Evolutionary conservation across 2,329 filamentous ascomycete genomes (phyloP).

Genomic region (Emergomyces orientalis): DNA sequence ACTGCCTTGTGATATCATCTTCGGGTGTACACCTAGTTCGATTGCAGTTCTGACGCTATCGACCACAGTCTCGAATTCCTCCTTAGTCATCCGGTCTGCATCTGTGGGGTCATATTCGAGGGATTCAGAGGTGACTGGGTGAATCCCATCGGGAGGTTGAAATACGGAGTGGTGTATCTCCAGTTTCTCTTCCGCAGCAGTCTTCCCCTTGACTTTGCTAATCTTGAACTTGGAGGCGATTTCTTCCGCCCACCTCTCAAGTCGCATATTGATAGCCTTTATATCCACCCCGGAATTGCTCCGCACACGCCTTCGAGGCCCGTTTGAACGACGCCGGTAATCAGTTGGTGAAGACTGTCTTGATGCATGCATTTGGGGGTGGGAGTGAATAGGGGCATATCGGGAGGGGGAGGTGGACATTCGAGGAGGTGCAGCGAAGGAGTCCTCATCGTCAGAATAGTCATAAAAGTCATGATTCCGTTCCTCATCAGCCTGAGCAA

Average conservation of each 20-base stretch:
- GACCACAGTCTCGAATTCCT: constrained; percentile 78
- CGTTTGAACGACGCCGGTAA: constrained; percentile 37
- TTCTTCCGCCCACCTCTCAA: constrained; percentile 96
- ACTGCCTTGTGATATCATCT: constrained; percentile 93
- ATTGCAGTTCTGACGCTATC: constrained; percentile 88
- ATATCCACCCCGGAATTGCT: constrained; percentile 85
- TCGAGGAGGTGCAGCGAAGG: constrained; percentile 46
- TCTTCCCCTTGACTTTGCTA: constrained; percentile 61
- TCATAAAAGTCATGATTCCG: constrained; percentile 43
- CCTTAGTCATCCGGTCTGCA: constrained; percentile 55
- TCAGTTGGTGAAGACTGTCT: constrained; percentile 31
- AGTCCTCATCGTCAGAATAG: constrained; percentile 55
- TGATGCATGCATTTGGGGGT: constrained; percentile 44
- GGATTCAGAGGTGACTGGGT: constrained; percentile 66
- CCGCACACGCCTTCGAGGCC: constrained; percentile 44
- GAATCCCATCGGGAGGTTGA: constrained; percentile 78
- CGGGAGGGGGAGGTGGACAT: constrained; percentile 49
- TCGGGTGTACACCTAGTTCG: constrained; percentile 80
- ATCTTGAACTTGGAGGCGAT: constrained; percentile 97
- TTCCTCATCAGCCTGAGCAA: constrained; percentile 67
- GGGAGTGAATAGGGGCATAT: constrained; percentile 50
- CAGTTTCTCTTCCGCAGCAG: constrained; percentile 69
- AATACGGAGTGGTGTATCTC: constrained; percentile 98
- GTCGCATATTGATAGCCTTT: constrained; percentile 91
- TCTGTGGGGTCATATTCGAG: constrained; percentile 54